Evolutionary conservation across 192 early-diverging fungal genomes (phyloP).

Genomic region (Allomyces javanicus): DNA sequence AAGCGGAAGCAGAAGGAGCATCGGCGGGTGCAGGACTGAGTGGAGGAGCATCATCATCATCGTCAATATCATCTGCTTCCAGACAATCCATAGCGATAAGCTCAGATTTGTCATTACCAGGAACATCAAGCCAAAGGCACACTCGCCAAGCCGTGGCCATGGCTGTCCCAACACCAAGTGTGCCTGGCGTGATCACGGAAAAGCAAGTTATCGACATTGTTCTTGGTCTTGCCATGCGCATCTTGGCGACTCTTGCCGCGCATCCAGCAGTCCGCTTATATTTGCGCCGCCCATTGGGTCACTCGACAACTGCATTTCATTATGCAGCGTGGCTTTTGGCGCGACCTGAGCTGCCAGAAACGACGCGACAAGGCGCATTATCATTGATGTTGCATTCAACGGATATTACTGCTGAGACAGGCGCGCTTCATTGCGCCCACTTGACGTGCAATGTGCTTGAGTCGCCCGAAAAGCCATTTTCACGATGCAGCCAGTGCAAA

Average conservation of each 20-base stretch:
- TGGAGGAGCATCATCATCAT: no score
- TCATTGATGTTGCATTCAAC: background rate
- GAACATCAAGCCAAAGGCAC: no score
- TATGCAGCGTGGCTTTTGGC: background rate
- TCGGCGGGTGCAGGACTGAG: no score
- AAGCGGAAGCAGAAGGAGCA: no score
- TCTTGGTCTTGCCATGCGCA: background rate
- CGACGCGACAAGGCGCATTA: background rate
- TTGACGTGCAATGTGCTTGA: background rate
- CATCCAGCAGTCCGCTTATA: background rate
- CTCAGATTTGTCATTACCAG: no score
- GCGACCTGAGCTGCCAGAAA: no score
- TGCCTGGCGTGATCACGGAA: no score
- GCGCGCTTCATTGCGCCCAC: background rate
- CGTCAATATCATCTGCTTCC: no score
- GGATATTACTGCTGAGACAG: background rate
- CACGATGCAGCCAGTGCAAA: constrained; percentile 1
- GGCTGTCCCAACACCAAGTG: no score
- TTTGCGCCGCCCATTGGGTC: background rate
- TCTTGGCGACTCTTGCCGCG: background rate
- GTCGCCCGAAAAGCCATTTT: background rate
- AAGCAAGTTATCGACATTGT: no score
- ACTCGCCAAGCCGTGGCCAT: no score
- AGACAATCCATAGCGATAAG: no score
- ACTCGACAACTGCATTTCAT: background rate